Evolutionary conservation across 148 eudicot species (phyloP), one percentile per base, ranked within the genome.

Genomic region (Rhododendron vialii): DNA sequence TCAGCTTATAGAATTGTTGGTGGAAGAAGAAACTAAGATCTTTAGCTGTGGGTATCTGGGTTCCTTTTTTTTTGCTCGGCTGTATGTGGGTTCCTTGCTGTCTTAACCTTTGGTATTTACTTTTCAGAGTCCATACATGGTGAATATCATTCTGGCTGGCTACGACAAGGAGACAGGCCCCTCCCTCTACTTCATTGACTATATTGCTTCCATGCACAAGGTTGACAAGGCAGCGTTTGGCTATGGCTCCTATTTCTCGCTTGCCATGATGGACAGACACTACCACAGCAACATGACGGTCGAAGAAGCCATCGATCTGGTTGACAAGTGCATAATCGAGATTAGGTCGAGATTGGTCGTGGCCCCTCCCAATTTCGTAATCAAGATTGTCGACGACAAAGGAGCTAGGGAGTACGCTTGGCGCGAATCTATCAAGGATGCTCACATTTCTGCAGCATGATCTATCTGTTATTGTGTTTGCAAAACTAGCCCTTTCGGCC

Each of bases 261-360:
- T 96, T 65, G 57, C 98, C 85, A 92, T 93, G 98, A 94, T 96
- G 98, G 98, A 96, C 87, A 85, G 96, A 80, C 94, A 93, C 89
- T 96, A 92, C 90, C 93, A 86, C 74, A 87, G 87, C 45, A 91
- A 91, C 88, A 95, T 95, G 98, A 89, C 93, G 0, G 84, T 94
- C 13, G 98, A 96, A 41, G 96, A 96, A 87, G 98, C 98, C 6
- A 87, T 92, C 11, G 91, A 93, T 80, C 84, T 96, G 87, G 98
- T 91, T 24, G 98, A 96, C 89, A 92, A 94, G 87, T 89, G 93
- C 92, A 94, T 94, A 77, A 59, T 89, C 26, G 96, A 96, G 88
- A 94, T 96, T 78, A 85, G 96, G 82, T 90, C 93, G n/a, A 90
- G 98, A 89, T 90, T 94, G 14, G 98, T 96, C 12, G 92, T 96